Evolutionary conservation across 1,139 yeast species (phyloP).

Genomic region (Candida pseudoviswanathii): DNA sequence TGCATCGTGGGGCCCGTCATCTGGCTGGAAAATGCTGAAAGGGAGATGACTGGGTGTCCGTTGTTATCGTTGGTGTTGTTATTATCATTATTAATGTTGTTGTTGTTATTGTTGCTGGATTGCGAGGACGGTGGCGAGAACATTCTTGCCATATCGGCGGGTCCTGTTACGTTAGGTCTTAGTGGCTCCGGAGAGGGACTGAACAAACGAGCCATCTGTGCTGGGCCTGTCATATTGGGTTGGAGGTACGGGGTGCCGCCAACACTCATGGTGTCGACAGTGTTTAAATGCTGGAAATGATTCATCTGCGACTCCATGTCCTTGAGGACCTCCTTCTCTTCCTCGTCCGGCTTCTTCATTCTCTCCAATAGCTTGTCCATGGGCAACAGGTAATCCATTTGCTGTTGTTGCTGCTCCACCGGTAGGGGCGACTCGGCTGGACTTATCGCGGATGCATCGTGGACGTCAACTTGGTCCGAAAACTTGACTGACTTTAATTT

Average conservation of each 20-base stretch:
- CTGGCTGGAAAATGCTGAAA: slow-evolving; percentile 47
- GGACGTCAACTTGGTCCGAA: slow-evolving; percentile 60
- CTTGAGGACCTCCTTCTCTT: slow-evolving; percentile 59
- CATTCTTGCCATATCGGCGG: slow-evolving; percentile 39
- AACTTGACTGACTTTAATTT: slow-evolving; percentile 67
- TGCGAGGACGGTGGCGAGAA: slow-evolving; percentile 24
- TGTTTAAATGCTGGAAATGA: slow-evolving; percentile 62
- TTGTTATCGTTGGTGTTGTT: slow-evolving; percentile 6
- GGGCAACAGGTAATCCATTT: slow-evolving; percentile 62
- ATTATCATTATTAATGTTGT: slow-evolving; percentile 3
- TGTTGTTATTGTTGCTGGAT: slow-evolving; percentile 16
- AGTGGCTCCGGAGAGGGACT: slow-evolving; percentile 32
- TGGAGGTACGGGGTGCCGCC: slow-evolving; percentile 54
- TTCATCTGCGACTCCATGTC: slow-evolving; percentile 71
- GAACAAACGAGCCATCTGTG: slow-evolving; percentile 37
- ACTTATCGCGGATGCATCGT: slow-evolving; percentile 27
- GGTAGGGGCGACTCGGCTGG: slow-evolving; percentile 30
- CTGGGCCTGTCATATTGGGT: slow-evolving; percentile 60
- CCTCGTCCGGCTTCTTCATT: slow-evolving; percentile 47
- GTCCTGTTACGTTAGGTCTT: slow-evolving; percentile 42
- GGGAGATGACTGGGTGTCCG: slow-evolving; percentile 32
- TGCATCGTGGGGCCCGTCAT: slow-evolving; percentile 46
- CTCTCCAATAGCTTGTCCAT: slow-evolving; percentile 68
- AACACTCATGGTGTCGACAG: slow-evolving; percentile 65
- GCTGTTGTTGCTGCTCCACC: slow-evolving; percentile 18